Evolutionary conservation across 306 rosid species (phyloP).

Genomic region (Sindora glabra): DNA sequence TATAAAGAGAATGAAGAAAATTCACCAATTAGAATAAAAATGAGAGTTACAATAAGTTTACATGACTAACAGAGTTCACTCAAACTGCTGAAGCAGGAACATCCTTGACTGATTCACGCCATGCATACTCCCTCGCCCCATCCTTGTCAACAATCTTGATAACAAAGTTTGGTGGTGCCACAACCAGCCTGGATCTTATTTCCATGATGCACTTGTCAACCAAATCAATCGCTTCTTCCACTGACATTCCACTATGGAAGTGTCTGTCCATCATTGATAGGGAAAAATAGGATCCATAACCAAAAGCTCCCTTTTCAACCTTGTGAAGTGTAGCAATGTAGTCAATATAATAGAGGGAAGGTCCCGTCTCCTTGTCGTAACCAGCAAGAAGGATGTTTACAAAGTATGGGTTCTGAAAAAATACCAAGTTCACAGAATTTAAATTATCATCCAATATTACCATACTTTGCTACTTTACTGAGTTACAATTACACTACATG

Average conservation of each 20-base stretch:
- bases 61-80: constrained; percentile 6
- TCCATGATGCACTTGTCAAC: constrained; percentile 78
- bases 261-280: constrained; percentile 94
- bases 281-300: constrained; percentile 84
- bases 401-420: constrained; percentile 67
- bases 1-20: neutral
- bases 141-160: constrained; percentile 90
- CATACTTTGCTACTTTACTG: neutral
- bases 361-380: constrained; percentile 80
- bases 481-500: neutral
- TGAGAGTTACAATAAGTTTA: neutral
- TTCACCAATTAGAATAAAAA: neutral
- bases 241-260: constrained; percentile 71
- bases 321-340: constrained; percentile 96
- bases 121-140: constrained; percentile 80
- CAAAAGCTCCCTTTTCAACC: constrained; percentile 96
- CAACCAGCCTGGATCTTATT: constrained; percentile 70
- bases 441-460: neutral
- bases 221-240: constrained; percentile 71
- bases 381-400: constrained; percentile 95
- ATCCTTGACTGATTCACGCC: constrained; percentile 75
- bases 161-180: constrained; percentile 92
- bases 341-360: constrained; percentile 78
- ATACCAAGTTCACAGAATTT: constrained; percentile 6
- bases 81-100: constrained; percentile 38